Percentiles rank a stretch among this genome's conserved stretches.
phyloP scores from a whole-genome alignment of 768 basidiomycete species.

The Suillus hirtellus region DNA sequence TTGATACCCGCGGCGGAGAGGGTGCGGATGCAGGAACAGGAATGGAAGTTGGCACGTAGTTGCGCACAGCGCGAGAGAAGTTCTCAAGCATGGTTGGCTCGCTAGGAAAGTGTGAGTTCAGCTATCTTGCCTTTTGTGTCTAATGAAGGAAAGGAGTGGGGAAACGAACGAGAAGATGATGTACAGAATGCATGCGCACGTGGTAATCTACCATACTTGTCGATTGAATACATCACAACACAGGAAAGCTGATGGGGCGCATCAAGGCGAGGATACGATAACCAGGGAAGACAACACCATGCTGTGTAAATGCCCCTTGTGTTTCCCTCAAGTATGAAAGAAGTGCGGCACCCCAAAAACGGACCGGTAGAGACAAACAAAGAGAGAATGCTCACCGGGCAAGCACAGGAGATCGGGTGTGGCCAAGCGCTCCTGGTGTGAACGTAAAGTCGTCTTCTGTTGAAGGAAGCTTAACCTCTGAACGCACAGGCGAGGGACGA shows the following conservation, averaged over 20 bases:
- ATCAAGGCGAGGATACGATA: constrained; percentile 3
- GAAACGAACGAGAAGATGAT: neutral
- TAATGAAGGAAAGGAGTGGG: constrained; percentile 3
- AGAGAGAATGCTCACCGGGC: constrained; percentile 25
- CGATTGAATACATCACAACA: constrained; percentile 15
- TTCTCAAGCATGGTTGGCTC: constrained; percentile 51
- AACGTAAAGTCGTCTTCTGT: constrained; percentile 12
- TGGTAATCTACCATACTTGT: constrained; percentile 16
- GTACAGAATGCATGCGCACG: constrained; percentile 13
- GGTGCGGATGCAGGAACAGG: constrained; percentile 48
- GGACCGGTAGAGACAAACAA: neutral
- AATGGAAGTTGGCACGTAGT: constrained; percentile 54
- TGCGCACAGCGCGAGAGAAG: constrained; percentile 53
- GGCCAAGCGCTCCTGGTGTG: constrained; percentile 18
- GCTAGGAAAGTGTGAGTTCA: constrained; percentile 31
- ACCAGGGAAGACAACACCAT: neutral
- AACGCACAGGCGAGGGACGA: constrained; percentile 17
- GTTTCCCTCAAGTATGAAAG: constrained; percentile 1
- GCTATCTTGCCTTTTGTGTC: constrained; percentile 11
- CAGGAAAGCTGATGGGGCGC: constrained; percentile 10
- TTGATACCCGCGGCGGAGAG: constrained; percentile 50
- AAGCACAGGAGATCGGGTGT: constrained; percentile 34
- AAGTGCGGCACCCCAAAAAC: neutral
- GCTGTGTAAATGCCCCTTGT: neutral
- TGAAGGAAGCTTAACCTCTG: constrained; percentile 16